Base-by-base conservation (phyloP, 2,329 filamentous ascomycete species). In the Pochonia chlamydosporia region DNA sequence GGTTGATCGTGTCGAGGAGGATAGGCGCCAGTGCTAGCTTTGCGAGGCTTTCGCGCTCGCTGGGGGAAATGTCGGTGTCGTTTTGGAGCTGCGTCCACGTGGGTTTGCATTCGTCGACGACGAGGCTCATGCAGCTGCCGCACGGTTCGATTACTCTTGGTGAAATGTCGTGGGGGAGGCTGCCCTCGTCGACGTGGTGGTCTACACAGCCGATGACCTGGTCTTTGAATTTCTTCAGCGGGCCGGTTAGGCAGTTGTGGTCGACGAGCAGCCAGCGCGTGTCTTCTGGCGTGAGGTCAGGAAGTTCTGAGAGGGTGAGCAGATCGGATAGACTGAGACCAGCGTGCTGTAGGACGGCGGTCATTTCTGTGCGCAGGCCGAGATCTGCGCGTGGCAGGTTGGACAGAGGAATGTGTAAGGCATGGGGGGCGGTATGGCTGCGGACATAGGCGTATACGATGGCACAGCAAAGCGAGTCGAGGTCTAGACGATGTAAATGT, bases 381-480 rank as follows among this genome's bases (percentile, higher is more conserved):
- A 95, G 74, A 60, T 90, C 88, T 3, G 75, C 70, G 39, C 78
- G 75, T 2, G 79, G 76, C 13, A 93, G 76, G 61, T 91, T 87
- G 49, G 83, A 79, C 39, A 95, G 68, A 14, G 88, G 88, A 40
- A 92, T 80, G 60, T 88, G 84, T 30, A 86, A 68, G 43, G 65
- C 67, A 48, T 74, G 70, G 11, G 71, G 72, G 4, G 77, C 68
- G 4, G 74, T 63, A 59, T 82, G 76, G 28, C 81, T 85, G 53
- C 81, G 79, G 31, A 92, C 70, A 64, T 91, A 93, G 48, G 88
- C 85, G 50, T 85, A 81, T 23, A 91, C 66, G 16, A 93, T 67
- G 23, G 87, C 80, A 24, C 81, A 85, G 63, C 85, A 87, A 55
- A 93, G 77, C 2, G 87, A 91, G 67, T 93, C 88, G 46, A 93